Conservation (phyloP, 352 stramenopile genomes). For the Pythium brachiatum region DNA sequence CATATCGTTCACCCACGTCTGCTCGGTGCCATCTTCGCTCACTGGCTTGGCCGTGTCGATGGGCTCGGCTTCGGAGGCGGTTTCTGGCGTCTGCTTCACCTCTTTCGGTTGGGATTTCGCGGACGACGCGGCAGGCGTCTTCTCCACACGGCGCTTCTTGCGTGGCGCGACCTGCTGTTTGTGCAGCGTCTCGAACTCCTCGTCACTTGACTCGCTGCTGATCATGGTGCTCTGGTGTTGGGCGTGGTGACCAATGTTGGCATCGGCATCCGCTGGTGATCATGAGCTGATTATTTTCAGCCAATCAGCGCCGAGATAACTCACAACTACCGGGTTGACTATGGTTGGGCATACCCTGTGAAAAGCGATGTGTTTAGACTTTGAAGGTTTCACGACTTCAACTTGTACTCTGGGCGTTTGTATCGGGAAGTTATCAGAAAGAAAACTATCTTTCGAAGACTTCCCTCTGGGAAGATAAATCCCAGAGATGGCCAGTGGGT, state of each 20-base stretch:
- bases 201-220: slow-evolving; percentile 88
- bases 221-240: slow-evolving; percentile 52
- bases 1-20: slow-evolving; percentile 3
- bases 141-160: slow-evolving; percentile 26
- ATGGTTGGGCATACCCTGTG: background rate
- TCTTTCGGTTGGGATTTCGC: slow-evolving; percentile 1
- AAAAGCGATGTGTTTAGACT: background rate
- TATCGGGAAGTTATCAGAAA: slow-evolving; percentile 5
- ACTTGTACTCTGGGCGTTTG: background rate
- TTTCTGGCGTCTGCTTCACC: background rate
- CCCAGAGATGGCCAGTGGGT: background rate
- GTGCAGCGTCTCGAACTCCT: slow-evolving; percentile 77
- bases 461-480: no score
- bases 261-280: slow-evolving; percentile 11
- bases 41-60: background rate
- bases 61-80: background rate
- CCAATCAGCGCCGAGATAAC: slow-evolving; percentile 13
- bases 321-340: slow-evolving; percentile 5
- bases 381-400: slow-evolving; percentile 15
- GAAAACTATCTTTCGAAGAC: background rate
- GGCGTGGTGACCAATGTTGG: background rate
- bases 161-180: slow-evolving; percentile 32
- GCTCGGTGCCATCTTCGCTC: background rate
- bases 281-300: slow-evolving; percentile 10
- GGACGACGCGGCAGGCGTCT: background rate